These are phyloP conservation scores for Mucor saturninus DNA, from an alignment of 371 early-diverging fungal genomes.

Conservation along the genomic window DNA sequence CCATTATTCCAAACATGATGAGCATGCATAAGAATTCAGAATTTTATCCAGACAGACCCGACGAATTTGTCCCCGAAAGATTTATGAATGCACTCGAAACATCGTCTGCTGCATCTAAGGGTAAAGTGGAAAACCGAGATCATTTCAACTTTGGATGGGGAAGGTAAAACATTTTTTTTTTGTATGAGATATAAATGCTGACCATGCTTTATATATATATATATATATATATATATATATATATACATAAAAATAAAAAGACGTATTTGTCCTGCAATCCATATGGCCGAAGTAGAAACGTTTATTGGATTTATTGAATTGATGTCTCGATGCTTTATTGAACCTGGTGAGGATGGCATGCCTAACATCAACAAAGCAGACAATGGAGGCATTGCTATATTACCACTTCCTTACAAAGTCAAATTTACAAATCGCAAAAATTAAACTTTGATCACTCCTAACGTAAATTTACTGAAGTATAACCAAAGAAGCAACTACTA, in stretches of 20 bases:
- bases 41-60: conserved; percentile 1
- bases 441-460: background rate
- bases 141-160: conserved; percentile 30
- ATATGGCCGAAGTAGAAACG: conserved; percentile 13
- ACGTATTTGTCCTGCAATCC: conserved; percentile 26
- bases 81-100: conserved; percentile 12
- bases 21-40: conserved; percentile 7
- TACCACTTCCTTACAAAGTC: conserved; percentile 9
- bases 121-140: conserved; percentile 14
- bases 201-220: background rate
- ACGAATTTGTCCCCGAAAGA: conserved; percentile 13
- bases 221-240: background rate
- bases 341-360: background rate
- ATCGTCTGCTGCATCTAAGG: conserved; percentile 8
- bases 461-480: too few species aligned
- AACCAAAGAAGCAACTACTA: too few species aligned
- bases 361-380: background rate
- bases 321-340: conserved; percentile 12
- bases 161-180: background rate
- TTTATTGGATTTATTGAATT: background rate
- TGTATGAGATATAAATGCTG: too few species aligned
- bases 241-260: conserved; percentile 2
- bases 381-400: background rate
- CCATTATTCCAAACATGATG: conserved; percentile 7
- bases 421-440: conserved; percentile 10